Base-by-base conservation (phyloP, 768 basidiomycete species). In the Daedaleopsis nitida region DNA sequence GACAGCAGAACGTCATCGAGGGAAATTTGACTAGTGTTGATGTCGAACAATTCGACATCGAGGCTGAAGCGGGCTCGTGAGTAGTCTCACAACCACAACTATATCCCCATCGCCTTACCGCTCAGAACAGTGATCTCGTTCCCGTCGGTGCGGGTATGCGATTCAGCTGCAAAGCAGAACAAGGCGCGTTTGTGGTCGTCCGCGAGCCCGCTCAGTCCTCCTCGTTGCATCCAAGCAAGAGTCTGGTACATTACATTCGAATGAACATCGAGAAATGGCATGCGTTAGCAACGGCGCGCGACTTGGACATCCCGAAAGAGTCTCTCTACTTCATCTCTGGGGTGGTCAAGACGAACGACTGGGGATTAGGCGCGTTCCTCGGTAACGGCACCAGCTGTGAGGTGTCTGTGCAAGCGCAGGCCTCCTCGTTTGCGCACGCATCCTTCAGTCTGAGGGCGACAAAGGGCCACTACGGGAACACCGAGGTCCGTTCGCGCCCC, bases 111-210 rank as follows among this genome's bases (percentile, higher is more conserved):
- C 37, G 16, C 19, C n/a, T 17, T 14, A 23, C 7, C 21, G 39
- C 44, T 38, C 8, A 34, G 21, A n/a, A 43, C 32, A 50, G 37
- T 16, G 45, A 44, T 5, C n/a, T 57, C 42, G 63, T 53, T 1
- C 56, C 56, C 5, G 57, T 45, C 10, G 65, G 63, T 3, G 59
- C 45, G 2, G 63, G 59, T 0, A 53, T 65, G 19, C 50, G 43
- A 14, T 66, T 64, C 55, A 24, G 58, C 5, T 71, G 66, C 58
- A 16, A 39, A 12, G 59, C 47, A 8, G 56, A 63, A 5, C 59
- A 65, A 24, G 70, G 70, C 43, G 70, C 65, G 1, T 47, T 69
- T n/a, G 42, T 68, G 9, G 42, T 57, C 62, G 34, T 49, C 47
- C 9, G 59, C 19, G 24, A 53, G 14, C 27, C 35, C 9, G 65